phyloP scores from a whole-genome alignment of 2,329 filamentous ascomycete species.

The Colletotrichum sp. region DNA sequence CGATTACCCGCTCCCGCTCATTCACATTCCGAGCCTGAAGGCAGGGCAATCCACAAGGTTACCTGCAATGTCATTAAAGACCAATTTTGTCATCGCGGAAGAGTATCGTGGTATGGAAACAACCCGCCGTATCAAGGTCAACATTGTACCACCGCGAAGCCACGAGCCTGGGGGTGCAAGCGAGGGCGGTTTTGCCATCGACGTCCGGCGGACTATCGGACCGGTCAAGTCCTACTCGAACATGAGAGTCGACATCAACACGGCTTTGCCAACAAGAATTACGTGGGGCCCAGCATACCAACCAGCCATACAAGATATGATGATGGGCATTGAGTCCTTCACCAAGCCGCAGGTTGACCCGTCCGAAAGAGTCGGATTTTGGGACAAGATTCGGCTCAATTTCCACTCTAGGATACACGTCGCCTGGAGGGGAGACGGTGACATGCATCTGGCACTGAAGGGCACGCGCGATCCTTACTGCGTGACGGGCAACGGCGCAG shows the following conservation, averaged over 20 bases:
- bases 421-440: conserved; percentile 93
- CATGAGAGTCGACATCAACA: conserved; percentile 91
- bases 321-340: conserved; percentile 98
- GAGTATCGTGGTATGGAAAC: conserved; percentile 86
- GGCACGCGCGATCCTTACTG: conserved; percentile 91
- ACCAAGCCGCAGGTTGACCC: conserved; percentile 94
- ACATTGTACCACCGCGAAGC: conserved; percentile 77
- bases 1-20: conserved; percentile 90
- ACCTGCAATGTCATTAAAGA: conserved; percentile 82
- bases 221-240: conserved; percentile 97
- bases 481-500: conserved; percentile 89
- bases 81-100: conserved; percentile 95
- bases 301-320: conserved; percentile 98
- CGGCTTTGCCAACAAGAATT: conserved; percentile 86
- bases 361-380: conserved; percentile 94
- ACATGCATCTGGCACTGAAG: conserved; percentile 92
- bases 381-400: conserved; percentile 95
- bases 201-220: conserved; percentile 88
- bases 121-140: conserved; percentile 78
- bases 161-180: conserved; percentile 60
- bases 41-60: conserved; percentile 79
- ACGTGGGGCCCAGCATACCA: conserved; percentile 99
- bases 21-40: conserved; percentile 88
- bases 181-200: conserved; percentile 76
- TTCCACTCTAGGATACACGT: conserved; percentile 92